A percentile compares a stretch with the other conserved stretches of the same genome.
phyloP scores from a whole-genome alignment of 176 grass and related monocot species.

The Carex pumila region DNA sequence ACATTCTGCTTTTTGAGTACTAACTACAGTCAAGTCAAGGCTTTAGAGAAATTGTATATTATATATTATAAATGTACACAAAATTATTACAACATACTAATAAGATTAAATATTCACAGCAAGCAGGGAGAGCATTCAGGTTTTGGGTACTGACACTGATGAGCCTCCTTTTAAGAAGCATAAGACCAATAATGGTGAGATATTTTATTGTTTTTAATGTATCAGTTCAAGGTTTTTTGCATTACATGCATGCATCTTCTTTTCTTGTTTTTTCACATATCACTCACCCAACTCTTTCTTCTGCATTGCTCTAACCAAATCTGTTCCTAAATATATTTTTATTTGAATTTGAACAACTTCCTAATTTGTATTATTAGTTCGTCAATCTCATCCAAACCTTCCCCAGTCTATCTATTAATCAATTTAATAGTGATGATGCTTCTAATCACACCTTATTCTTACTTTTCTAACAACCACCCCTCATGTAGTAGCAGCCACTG shows the following conservation, averaged over 20 bases:
- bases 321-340: neutral
- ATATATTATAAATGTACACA: neutral
- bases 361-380: neutral
- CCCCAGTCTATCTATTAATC: too few species aligned
- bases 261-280: too few species aligned
- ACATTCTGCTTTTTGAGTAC: neutral
- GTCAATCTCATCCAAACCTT: too few species aligned
- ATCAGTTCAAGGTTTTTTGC: neutral
- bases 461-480: neutral
- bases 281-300: neutral
- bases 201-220: constrained; percentile 17
- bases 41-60: neutral
- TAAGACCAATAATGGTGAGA: constrained; percentile 73
- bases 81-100: constrained; percentile 20
- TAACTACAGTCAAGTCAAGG: neutral
- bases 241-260: neutral
- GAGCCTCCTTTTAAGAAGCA: constrained; percentile 36
- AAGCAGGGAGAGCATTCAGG: constrained; percentile 67
- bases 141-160: constrained; percentile 26
- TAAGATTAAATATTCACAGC: constrained; percentile 79
- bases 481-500: neutral
- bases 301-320: neutral
- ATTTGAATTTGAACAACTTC: neutral
- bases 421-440: too few species aligned
- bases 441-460: too few species aligned